phyloP scores from a whole-genome alignment of 768 basidiomycete genomes.

The Suillus paluster region DNA sequence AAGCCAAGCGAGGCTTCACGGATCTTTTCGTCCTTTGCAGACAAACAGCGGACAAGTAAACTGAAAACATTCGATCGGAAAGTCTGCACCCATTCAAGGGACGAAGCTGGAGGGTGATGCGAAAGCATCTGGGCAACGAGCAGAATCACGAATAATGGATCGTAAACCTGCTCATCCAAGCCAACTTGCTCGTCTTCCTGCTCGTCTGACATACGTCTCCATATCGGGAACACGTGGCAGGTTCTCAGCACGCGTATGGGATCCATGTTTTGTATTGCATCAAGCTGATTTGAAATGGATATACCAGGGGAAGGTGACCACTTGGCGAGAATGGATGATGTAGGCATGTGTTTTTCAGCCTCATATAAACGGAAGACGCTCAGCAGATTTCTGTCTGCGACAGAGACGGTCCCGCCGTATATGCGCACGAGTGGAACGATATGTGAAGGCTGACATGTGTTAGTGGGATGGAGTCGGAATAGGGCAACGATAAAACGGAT shows the following conservation, averaged over 20 bases:
- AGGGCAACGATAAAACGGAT: conserved; percentile 63
- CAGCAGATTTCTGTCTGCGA: conserved; percentile 67
- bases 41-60: conserved; percentile 72
- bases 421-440: conserved; percentile 75
- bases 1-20: conserved; percentile 66
- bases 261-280: conserved; percentile 75
- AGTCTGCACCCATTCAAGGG: conserved; percentile 61
- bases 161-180: conserved; percentile 60
- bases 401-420: conserved; percentile 75
- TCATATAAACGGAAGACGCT: conserved; percentile 84
- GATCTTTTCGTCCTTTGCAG: conserved; percentile 62
- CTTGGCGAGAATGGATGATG: conserved; percentile 59
- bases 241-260: conserved; percentile 69
- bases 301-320: conserved; percentile 63
- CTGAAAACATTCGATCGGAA: conserved; percentile 82
- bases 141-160: conserved; percentile 76
- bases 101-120: conserved; percentile 58
- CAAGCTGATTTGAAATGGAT: conserved; percentile 53
- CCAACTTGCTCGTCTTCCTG: conserved; percentile 21
- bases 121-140: conserved; percentile 70
- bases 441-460: conserved; percentile 86
- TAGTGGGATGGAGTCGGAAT: conserved; percentile 77
- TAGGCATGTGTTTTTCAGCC: conserved; percentile 63
- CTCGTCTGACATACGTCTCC: conserved; percentile 56
- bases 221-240: conserved; percentile 69